Base-by-base conservation (phyloP, 108 stramenopile genomes). In the Nannochloropsis salina region DNA sequence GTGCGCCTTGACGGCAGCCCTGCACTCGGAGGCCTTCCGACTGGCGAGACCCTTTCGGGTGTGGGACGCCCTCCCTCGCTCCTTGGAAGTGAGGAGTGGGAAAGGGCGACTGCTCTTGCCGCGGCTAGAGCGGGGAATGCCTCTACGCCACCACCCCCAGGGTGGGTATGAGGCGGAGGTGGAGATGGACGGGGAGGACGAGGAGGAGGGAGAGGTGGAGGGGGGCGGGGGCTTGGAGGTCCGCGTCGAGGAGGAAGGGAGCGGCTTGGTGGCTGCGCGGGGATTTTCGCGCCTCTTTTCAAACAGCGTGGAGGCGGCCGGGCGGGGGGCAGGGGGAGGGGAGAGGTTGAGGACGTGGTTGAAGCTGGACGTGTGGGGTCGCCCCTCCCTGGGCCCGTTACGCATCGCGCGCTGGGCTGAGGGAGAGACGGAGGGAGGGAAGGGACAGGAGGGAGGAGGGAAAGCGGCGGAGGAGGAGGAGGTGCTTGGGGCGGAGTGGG, bases 151-250 rank as follows among this genome's bases (percentile, higher is more conserved):
- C 5, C n/a, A 74, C n/a, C 61, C 61, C 61, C 15, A 74, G 61
- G 61, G 61, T 4, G 61, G 61, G 6, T 74, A n/a, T 15, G 61
- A 74, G 61, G 61, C 20, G 1, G 61, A n/a, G 20, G 61, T 74
- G 61, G 61, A 74, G 61, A 74, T 74, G 3, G 5, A 74, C n/a
- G 61, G 61, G n/a, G 61, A 74, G n/a, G 61, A 74, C 6, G 61
- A 74, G 61, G 61, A 74, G 61, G 61, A 74, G 61, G 61, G 61
- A 74, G 61, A n/a, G 8, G 61, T 74, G 61, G 61, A 74, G n/a
- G 61, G 61, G n/a, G 61, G 61, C 20, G 61, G 61, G 20, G 61
- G 61, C 20, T n/a, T 74, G 15, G 61, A 74, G 6, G 61, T 74
- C 20, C 61, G 61, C 20, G 61, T 74, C 2, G 61, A 74, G 61